A percentile compares a stretch with the other conserved stretches of the same genome.
These are phyloP conservation scores for Physcia stellaris DNA, from an alignment of 495 filamentous ascomycete species.

Conservation along the genomic window DNA sequence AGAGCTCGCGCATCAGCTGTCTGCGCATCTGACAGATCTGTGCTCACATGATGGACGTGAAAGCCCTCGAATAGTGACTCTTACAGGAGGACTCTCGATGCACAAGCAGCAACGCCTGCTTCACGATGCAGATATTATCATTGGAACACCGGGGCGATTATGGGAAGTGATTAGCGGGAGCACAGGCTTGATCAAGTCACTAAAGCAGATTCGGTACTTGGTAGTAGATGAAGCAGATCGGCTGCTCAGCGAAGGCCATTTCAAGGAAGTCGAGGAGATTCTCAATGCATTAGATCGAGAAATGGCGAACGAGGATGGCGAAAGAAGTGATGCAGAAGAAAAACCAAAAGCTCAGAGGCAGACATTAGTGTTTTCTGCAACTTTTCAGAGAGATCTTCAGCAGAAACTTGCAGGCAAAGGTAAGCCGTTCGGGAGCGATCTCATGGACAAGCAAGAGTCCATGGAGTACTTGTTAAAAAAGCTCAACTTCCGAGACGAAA, in stretches of 20 bases:
- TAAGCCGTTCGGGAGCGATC: slow-evolving; percentile 34
- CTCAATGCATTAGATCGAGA: slow-evolving; percentile 56
- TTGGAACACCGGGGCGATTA: slow-evolving; percentile 82
- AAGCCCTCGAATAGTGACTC: slow-evolving; percentile 55
- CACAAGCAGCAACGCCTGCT: slow-evolving; percentile 85
- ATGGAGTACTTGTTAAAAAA: slow-evolving; percentile 89
- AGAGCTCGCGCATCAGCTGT: slow-evolving; percentile 84
- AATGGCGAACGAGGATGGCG: slow-evolving; percentile 28
- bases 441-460: slow-evolving; percentile 60
- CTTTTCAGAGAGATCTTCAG: slow-evolving; percentile 80
- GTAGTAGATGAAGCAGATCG: slow-evolving; percentile 94
- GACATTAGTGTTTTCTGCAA: slow-evolving; percentile 92
- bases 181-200: slow-evolving; percentile 42
- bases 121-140: slow-evolving; percentile 62
- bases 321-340: slow-evolving; percentile 16
- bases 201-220: slow-evolving; percentile 62
- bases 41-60: slow-evolving; percentile 41
- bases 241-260: slow-evolving; percentile 82
- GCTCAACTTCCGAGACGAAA: slow-evolving; percentile 67
- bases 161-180: slow-evolving; percentile 82
- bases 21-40: slow-evolving; percentile 63
- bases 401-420: slow-evolving; percentile 75
- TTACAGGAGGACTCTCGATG: slow-evolving; percentile 82
- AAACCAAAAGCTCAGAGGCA: slow-evolving; percentile 39
- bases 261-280: slow-evolving; percentile 85